Base-by-base conservation (phyloP, 1,139 yeast species). In the Geotrichum citri-aurantii region DNA sequence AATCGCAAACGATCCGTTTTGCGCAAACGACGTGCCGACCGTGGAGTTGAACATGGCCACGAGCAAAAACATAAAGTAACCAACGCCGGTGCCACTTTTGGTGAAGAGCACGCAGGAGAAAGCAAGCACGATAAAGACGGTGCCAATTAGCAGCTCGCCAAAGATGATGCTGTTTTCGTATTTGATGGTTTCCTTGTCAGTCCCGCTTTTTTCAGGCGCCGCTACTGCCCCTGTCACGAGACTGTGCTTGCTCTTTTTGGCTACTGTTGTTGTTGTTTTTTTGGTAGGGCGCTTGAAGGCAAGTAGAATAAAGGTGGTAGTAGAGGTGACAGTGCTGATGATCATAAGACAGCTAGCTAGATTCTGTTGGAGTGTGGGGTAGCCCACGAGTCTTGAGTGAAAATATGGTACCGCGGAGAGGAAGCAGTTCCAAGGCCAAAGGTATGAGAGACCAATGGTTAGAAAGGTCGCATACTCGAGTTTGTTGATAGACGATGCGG, bases 401-500 rank as follows among this genome's bases (percentile, higher is more conserved):
- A 90, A 90, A 72, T 89, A 91, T 3, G 88, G 87, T 0, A 95
- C 81, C 0, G 97, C 97, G 1, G 96, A 85, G 8, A 93, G 74
- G 65, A 91, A 86, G 65, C 95, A 84, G 75, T 93, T 93, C 97
- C 98, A 93, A 0, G 99, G 99, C 98, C 98, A 93, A 48, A 93
- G 77, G 55, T 65, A 71, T 46, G 75, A 71, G 11, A 54, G 47
- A 1, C 62, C 59, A 46, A 57, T 53, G 19, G 49, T 42, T 21
- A 54, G 33, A 31, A 57, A 57, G 11, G 59, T 57, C 5, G 23
- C 14, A 33, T 57, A 57, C 37, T 49, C 49, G 10, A 57, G 52
- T 17, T 33, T 42, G 52, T 57, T 54, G 49, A 54, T n/a, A 7
- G 37, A 14, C 44, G 44, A 17, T 11, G 55, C 3, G 12, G 48